Conservation (phyloP, 2,329 filamentous ascomycete species). For the Fusarium sp. region DNA sequence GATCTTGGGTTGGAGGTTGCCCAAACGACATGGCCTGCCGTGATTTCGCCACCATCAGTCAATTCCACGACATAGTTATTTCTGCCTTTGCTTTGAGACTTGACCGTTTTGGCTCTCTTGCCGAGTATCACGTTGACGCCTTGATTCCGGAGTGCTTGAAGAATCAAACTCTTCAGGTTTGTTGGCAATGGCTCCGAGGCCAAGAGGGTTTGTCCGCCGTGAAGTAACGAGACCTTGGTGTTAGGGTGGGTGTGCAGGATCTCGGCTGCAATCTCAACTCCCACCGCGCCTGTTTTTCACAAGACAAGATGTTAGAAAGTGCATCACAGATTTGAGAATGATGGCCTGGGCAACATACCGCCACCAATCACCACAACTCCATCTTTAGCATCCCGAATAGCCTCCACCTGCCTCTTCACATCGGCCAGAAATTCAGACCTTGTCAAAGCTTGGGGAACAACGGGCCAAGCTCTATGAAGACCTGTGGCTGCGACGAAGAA, state of each 20-base stretch:
- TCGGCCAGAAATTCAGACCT: neutral
- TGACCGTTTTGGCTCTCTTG: neutral
- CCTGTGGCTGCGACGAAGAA: neutral
- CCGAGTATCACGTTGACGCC: neutral
- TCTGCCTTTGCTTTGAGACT: neutral
- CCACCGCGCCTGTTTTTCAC: neutral
- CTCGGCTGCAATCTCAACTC: neutral
- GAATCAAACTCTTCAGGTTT: neutral
- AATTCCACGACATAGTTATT: neutral
- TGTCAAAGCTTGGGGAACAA: neutral
- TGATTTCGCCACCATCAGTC: neutral
- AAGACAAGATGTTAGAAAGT: neutral
- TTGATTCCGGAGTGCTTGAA: neutral
- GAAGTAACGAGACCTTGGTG: neutral
- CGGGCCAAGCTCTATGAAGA: neutral
- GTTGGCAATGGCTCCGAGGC: neutral
- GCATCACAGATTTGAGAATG: neutral
- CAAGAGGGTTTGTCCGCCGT: neutral
- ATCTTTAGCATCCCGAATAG: neutral
- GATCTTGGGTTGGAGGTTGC: neutral
- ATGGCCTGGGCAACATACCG: neutral
- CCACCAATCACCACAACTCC: neutral
- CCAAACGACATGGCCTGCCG: neutral
- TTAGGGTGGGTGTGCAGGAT: neutral
- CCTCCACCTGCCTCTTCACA: neutral